Conservation (phyloP, 805 yeast species). For the Lipomyces sp. region DNA sequence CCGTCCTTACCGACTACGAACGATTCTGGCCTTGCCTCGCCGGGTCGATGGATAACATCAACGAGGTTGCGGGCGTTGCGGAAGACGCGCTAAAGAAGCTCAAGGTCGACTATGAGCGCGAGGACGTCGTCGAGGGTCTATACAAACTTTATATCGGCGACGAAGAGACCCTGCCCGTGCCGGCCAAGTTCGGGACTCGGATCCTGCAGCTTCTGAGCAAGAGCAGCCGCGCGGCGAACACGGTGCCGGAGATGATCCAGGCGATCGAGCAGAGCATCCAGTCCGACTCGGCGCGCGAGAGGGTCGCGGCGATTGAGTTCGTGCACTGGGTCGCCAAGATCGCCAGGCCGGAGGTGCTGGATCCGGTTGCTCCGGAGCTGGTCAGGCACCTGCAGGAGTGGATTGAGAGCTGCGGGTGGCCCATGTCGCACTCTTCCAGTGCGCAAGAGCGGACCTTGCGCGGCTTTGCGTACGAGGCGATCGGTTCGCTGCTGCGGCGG, state of each 20-base stretch:
- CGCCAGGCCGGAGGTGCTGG: conserved; percentile 32
- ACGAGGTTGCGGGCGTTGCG: conserved; percentile 56
- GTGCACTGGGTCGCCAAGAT: conserved; percentile 56
- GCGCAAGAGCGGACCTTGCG: conserved; percentile 43
- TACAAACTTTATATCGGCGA: conserved; percentile 53
- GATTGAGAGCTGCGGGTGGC: conserved; percentile 39
- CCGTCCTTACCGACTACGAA: conserved; percentile 42
- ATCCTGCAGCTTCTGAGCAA: conserved; percentile 50
- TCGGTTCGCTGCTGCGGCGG: conserved; percentile 54
- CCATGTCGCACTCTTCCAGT: conserved; percentile 20
- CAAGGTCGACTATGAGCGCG: conserved; percentile 52
- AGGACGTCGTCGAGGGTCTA: conserved; percentile 44
- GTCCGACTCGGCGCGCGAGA: conserved; percentile 52
- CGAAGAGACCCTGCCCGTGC: conserved; percentile 47
- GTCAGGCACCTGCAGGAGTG: conserved; percentile 24
- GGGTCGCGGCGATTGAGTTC: conserved; percentile 58
- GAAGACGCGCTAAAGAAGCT: conserved; percentile 51
- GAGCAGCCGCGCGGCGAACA: conserved; percentile 51
- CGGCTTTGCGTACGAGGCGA: conserved; percentile 68
- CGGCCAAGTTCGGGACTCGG: conserved; percentile 42
- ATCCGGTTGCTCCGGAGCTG: conserved; percentile 22
- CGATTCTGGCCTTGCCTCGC: conserved; percentile 53
- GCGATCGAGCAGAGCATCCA: conserved; percentile 51
- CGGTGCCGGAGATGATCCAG: conserved; percentile 49
- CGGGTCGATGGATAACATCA: conserved; percentile 60